phyloP scores from a whole-genome alignment of 1,139 yeast genomes.

The Sugiyamaella paludigena region DNA sequence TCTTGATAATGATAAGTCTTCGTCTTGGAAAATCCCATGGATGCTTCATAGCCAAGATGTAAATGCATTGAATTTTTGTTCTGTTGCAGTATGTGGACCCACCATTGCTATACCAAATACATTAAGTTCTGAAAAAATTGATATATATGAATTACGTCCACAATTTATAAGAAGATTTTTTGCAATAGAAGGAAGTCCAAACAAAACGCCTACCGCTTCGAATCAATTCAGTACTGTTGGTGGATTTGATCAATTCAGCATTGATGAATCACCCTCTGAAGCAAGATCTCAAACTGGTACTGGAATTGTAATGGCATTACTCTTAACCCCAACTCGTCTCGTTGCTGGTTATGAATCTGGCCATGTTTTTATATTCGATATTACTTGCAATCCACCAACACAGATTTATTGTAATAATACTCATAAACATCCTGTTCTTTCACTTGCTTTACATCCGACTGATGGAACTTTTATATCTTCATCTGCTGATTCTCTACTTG shows the following conservation, averaged over 20 bases:
- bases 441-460: conserved; percentile 25
- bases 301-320: conserved; percentile 42
- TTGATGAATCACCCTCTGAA: neutral
- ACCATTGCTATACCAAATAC: conserved; percentile 41
- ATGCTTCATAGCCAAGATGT: conserved; percentile 38
- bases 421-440: conserved; percentile 40
- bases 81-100: conserved; percentile 28
- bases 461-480: conserved; percentile 30
- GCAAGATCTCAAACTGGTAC: conserved; percentile 14
- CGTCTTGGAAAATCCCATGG: conserved; percentile 35
- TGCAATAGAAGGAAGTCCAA: conserved; percentile 13
- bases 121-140: conserved; percentile 37
- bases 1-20: conserved; percentile 15
- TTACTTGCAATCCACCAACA: conserved; percentile 10
- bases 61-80: conserved; percentile 42
- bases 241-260: conserved; percentile 3
- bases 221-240: conserved; percentile 1
- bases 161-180: conserved; percentile 16
- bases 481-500: conserved; percentile 37
- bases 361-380: conserved; percentile 32
- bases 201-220: neutral
- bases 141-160: conserved; percentile 32
- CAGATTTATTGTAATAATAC: conserved; percentile 21
- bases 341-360: conserved; percentile 44
- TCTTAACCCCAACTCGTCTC: conserved; percentile 24